phyloP scores from a whole-genome alignment of 192 early-diverging fungal species.

The Coemansia sp. region DNA sequence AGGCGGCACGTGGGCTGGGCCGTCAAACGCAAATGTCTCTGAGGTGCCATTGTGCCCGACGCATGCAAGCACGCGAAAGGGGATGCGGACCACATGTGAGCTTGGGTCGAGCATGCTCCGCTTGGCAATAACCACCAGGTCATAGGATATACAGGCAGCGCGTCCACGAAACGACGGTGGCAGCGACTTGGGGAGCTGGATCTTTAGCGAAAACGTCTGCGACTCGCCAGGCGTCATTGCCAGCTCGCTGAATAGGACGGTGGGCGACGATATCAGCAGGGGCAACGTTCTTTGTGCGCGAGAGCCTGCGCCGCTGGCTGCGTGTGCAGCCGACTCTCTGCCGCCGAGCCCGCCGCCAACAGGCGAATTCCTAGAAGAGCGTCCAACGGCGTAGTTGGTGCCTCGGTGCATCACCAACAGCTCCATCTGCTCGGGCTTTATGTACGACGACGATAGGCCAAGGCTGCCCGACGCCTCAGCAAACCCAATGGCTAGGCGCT shows the following conservation, averaged over 20 bases:
- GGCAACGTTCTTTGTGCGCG: constrained; percentile 37
- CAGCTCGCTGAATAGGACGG: constrained; percentile 53
- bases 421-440: constrained; percentile 49
- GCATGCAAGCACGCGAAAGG: constrained; percentile 41
- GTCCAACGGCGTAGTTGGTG: constrained; percentile 7
- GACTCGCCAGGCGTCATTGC: constrained; percentile 47
- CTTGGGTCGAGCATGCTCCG: constrained; percentile 47
- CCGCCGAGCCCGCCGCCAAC: constrained; percentile 49
- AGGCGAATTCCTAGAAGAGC: constrained; percentile 8
- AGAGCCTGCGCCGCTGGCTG: neutral
- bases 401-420: constrained; percentile 37
- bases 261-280: constrained; percentile 35
- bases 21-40: constrained; percentile 19
- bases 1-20: constrained; percentile 38
- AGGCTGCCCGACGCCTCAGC: constrained; percentile 48
- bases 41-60: constrained; percentile 7
- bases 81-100: constrained; percentile 40
- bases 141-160: constrained; percentile 38
- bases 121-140: constrained; percentile 49
- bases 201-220: constrained; percentile 45
- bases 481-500: constrained; percentile 49
- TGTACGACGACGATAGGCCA: constrained; percentile 30
- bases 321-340: constrained; percentile 19
- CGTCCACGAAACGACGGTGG: constrained; percentile 54
- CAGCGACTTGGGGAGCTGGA: constrained; percentile 37